Evolutionary conservation across 2,329 filamentous ascomycete genomes (phyloP).

Genomic region (Scedosporium aurantiacum): DNA sequence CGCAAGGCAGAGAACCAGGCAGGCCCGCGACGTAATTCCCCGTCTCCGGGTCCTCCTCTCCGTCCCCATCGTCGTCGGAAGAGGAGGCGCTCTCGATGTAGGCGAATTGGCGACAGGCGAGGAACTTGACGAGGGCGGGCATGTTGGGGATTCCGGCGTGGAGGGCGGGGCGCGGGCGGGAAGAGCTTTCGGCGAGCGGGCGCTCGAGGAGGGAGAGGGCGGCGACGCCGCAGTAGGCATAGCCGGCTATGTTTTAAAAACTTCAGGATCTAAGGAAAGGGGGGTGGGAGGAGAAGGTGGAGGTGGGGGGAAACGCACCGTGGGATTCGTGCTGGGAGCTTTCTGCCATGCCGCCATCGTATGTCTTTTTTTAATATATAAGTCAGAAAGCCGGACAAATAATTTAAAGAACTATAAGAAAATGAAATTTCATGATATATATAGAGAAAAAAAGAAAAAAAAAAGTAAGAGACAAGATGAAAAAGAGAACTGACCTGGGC

Average conservation of each 20-base stretch:
- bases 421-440: neutral
- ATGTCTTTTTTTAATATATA: slow-evolving; percentile 40
- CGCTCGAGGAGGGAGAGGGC: slow-evolving; percentile 66
- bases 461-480: neutral
- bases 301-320: slow-evolving; percentile 36
- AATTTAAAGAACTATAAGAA: no score
- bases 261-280: neutral
- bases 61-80: slow-evolving; percentile 31
- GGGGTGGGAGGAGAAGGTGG: neutral
- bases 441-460: neutral
- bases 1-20: slow-evolving; percentile 21
- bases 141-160: slow-evolving; percentile 22
- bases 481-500: slow-evolving; percentile 34
- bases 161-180: slow-evolving; percentile 10
- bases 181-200: slow-evolving; percentile 26
- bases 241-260: slow-evolving; percentile 53
- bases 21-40: slow-evolving; percentile 21
- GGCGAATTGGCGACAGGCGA: slow-evolving; percentile 53
- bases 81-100: slow-evolving; percentile 40
- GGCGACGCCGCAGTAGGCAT: slow-evolving; percentile 78
- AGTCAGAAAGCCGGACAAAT: neutral
- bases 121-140: slow-evolving; percentile 35
- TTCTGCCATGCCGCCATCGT: slow-evolving; percentile 77
- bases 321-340: slow-evolving; percentile 73
- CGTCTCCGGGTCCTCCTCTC: slow-evolving; percentile 20